Evolutionary conservation across 2,329 filamentous ascomycete species (phyloP).

Genomic region (Pseudogymnoascus sp.): DNA sequence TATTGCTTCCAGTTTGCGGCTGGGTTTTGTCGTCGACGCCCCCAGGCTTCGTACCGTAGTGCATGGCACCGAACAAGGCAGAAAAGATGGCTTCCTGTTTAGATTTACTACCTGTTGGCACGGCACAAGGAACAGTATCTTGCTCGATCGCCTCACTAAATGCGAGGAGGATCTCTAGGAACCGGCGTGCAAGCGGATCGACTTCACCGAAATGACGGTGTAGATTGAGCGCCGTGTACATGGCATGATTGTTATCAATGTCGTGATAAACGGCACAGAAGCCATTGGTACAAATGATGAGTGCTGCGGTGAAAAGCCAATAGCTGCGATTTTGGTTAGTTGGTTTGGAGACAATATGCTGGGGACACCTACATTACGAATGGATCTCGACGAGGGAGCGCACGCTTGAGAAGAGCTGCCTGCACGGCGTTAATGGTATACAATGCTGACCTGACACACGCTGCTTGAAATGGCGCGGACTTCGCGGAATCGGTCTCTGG

Average conservation of each 20-base stretch:
- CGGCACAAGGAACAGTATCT: too few species aligned
- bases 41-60: too few species aligned
- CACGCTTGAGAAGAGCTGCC: slow-evolving; percentile 34
- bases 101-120: too few species aligned
- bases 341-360: too few species aligned
- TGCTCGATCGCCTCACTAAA: too few species aligned
- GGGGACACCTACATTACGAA: slow-evolving; percentile 43
- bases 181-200: slow-evolving; percentile 38
- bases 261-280: slow-evolving; percentile 43
- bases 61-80: too few species aligned
- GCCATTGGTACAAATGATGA: slow-evolving; percentile 49
- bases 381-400: slow-evolving; percentile 44
- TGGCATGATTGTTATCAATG: slow-evolving; percentile 32
- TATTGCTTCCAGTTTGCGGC: too few species aligned
- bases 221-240: slow-evolving; percentile 38
- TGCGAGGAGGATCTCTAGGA: too few species aligned
- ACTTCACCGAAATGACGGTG: slow-evolving; percentile 39
- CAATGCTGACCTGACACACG: slow-evolving; percentile 42
- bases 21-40: too few species aligned
- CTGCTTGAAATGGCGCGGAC: slow-evolving; percentile 34
- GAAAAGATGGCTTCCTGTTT: too few species aligned
- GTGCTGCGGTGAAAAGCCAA: slow-evolving; percentile 45
- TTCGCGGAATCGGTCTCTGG: too few species aligned
- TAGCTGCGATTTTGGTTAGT: slow-evolving; percentile 32
- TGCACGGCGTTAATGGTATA: slow-evolving; percentile 41